These are phyloP conservation scores for Epichloe aotearoae DNA, from an alignment of 2,329 filamentous ascomycete genomes.

Conservation along the genomic window DNA sequence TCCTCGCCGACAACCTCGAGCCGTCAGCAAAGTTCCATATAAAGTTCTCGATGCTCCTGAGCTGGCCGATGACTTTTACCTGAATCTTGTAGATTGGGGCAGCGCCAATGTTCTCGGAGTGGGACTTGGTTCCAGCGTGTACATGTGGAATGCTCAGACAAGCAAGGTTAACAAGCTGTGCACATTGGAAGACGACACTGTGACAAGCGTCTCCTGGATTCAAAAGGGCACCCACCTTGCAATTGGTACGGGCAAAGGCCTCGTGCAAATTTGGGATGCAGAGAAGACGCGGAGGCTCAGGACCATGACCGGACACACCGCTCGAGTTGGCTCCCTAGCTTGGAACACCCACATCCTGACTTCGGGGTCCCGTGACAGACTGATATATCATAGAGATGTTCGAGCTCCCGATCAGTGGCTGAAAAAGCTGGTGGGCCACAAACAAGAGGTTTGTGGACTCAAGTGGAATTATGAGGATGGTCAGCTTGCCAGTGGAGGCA, in stretches of 20 bases:
- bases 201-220: slow-evolving; percentile 97
- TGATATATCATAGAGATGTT: slow-evolving; percentile 93
- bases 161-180: slow-evolving; percentile 90
- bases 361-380: slow-evolving; percentile 82
- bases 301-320: slow-evolving; percentile 95
- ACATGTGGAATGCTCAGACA: slow-evolving; percentile 94
- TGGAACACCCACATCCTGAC: slow-evolving; percentile 98
- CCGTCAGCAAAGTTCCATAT: slow-evolving; percentile 92
- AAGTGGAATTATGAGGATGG: slow-evolving; percentile 96
- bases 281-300: slow-evolving; percentile 71
- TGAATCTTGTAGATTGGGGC: slow-evolving; percentile 96
- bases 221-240: slow-evolving; percentile 92
- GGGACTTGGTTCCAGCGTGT: slow-evolving; percentile 82
- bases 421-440: slow-evolving; percentile 79
- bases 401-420: slow-evolving; percentile 84
- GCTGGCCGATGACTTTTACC: slow-evolving; percentile 91
- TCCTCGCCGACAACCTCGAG: slow-evolving; percentile 74
- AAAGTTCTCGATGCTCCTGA: slow-evolving; percentile 96
- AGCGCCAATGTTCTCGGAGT: slow-evolving; percentile 90
- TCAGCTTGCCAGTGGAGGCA: slow-evolving; percentile 87
- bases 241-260: slow-evolving; percentile 85
- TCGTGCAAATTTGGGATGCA: slow-evolving; percentile 97
- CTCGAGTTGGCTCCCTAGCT: slow-evolving; percentile 80
- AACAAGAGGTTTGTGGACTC: slow-evolving; percentile 93
- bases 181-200: slow-evolving; percentile 80